These are phyloP conservation scores for Stemphylium lycopersici DNA, from an alignment of 2,329 filamentous ascomycete genomes.

Conservation along the genomic window DNA sequence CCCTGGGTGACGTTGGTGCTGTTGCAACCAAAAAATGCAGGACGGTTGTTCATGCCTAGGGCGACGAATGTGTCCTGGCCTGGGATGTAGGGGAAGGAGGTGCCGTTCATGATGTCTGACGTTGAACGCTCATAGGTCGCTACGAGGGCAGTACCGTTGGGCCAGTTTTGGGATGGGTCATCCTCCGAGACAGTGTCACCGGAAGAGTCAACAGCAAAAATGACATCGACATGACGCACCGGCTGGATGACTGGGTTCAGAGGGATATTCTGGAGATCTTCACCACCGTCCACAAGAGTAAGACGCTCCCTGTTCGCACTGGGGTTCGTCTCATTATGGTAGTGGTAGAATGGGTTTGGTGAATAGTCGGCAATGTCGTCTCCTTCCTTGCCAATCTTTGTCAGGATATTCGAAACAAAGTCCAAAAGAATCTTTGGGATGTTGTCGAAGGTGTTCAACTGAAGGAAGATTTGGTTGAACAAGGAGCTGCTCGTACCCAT, in stretches of 20 bases:
- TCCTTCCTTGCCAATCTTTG: slow-evolving; percentile 61
- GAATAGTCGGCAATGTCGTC: slow-evolving; percentile 76
- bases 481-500: slow-evolving; percentile 86
- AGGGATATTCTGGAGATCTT: slow-evolving; percentile 80
- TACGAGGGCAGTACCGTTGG: slow-evolving; percentile 76
- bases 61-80: slow-evolving; percentile 80
- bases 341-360: slow-evolving; percentile 78
- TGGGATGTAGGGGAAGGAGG: slow-evolving; percentile 73
- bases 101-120: slow-evolving; percentile 67
- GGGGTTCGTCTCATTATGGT: slow-evolving; percentile 64
- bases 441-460: slow-evolving; percentile 62
- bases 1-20: slow-evolving; percentile 64
- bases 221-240: slow-evolving; percentile 73
- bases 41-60: slow-evolving; percentile 72
- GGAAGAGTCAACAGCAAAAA: slow-evolving; percentile 80
- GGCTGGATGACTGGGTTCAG: slow-evolving; percentile 79
- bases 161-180: slow-evolving; percentile 62
- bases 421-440: slow-evolving; percentile 59
- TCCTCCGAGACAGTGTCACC: slow-evolving; percentile 65
- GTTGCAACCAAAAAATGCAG: slow-evolving; percentile 83
- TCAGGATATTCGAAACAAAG: slow-evolving; percentile 61
- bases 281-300: slow-evolving; percentile 78
- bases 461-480: slow-evolving; percentile 78
- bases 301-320: slow-evolving; percentile 62
- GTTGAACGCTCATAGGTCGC: slow-evolving; percentile 74